Evolutionary conservation across 352 stramenopile genomes (phyloP).

Genomic region (Globisporangium iwayamae): DNA sequence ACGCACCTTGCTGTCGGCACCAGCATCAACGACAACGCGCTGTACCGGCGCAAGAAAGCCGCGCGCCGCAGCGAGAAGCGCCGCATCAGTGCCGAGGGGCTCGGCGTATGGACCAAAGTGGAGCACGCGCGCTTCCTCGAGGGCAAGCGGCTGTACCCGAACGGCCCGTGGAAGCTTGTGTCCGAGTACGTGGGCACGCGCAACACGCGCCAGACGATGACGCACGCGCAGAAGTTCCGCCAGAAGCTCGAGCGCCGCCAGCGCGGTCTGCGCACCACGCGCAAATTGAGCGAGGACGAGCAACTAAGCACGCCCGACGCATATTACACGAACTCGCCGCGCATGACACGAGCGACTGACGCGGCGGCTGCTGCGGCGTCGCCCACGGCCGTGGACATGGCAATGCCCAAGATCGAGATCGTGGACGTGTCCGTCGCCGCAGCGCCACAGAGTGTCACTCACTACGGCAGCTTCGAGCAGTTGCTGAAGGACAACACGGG

Average conservation of each 20-base stretch:
- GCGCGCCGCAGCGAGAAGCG: slow-evolving; percentile 17
- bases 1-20: background rate
- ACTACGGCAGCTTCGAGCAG: slow-evolving; percentile 14
- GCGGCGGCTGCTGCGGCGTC: background rate
- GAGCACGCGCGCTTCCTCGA: slow-evolving; percentile 50
- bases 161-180: slow-evolving; percentile 51
- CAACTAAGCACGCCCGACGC: slow-evolving; percentile 2
- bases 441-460: background rate
- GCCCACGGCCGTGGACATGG: slow-evolving; percentile 6
- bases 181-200: slow-evolving; percentile 41
- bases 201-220: slow-evolving; percentile 93
- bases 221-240: slow-evolving; percentile 80
- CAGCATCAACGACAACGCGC: background rate
- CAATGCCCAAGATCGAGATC: slow-evolving; percentile 1
- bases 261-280: slow-evolving; percentile 22
- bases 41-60: slow-evolving; percentile 11
- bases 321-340: slow-evolving; percentile 11
- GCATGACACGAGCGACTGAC: too few relatives aligned
- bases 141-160: slow-evolving; percentile 37
- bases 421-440: background rate
- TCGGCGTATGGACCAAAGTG: slow-evolving; percentile 34
- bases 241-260: slow-evolving; percentile 57
- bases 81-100: slow-evolving; percentile 32
- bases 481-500: slow-evolving; percentile 11
- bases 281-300: slow-evolving; percentile 13